Conservation (phyloP, 306 rosid genomes). For the Hippophae tibetana region DNA sequence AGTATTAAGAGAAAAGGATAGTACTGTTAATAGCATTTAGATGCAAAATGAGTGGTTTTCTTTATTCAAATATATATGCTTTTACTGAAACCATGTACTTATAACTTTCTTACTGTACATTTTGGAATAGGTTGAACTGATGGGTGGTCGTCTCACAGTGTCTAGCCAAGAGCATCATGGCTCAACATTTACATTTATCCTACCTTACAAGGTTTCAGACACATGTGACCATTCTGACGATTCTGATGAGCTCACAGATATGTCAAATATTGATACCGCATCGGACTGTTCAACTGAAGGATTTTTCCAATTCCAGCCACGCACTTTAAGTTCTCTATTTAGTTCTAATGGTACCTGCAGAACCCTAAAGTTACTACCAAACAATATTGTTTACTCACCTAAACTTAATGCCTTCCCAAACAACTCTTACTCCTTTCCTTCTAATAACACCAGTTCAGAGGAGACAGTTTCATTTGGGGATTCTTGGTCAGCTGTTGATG, state of each 20-base stretch:
- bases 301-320: conserved; percentile 85
- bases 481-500: conserved; percentile 29
- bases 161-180: conserved; percentile 72
- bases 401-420: conserved; percentile 46
- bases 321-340: conserved; percentile 71
- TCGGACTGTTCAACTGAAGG: conserved; percentile 52
- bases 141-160: conserved; percentile 87
- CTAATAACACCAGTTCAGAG: conserved; percentile 17
- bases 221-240: conserved; percentile 51
- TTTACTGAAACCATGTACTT: no score
- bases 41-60: no score
- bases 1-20: no score
- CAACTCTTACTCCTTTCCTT: conserved; percentile 28
- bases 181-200: conserved; percentile 78
- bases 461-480: conserved; percentile 35
- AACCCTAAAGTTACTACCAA: conserved; percentile 40
- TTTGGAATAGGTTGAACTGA: conserved; percentile 71
- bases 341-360: conserved; percentile 60
- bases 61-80: no score
- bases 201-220: conserved; percentile 76
- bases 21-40: no score
- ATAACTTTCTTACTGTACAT: background rate
- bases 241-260: conserved; percentile 57
- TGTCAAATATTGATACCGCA: conserved; percentile 38
- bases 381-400: conserved; percentile 31